A percentile compares a stretch with the other conserved stretches of the same genome.
Conservation (phyloP, 2,329 filamentous ascomycete genomes). For the Fusarium transvaalense region DNA sequence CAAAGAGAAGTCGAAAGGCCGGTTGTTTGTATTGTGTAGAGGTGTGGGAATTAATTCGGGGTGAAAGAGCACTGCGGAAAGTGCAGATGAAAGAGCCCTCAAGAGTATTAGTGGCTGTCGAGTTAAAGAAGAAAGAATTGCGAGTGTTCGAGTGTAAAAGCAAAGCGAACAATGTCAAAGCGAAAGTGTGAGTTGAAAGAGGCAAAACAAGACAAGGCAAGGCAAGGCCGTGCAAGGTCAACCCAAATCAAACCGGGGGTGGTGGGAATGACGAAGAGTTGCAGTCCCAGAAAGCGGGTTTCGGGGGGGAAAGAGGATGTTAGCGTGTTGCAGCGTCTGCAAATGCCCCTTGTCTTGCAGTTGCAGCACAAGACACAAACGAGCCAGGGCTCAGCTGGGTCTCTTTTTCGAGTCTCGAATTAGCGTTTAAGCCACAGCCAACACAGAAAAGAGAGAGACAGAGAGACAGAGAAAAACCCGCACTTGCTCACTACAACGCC, state of each 20-base stretch:
- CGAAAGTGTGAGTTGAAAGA: constrained; percentile 34
- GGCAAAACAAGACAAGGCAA: constrained; percentile 24
- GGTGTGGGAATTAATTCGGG: neutral
- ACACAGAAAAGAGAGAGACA: neutral
- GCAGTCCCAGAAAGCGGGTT: constrained; percentile 45
- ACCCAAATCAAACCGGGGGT: constrained; percentile 27
- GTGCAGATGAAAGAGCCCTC: neutral
- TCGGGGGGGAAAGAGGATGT: constrained; percentile 28
- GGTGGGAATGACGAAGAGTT: constrained; percentile 32
- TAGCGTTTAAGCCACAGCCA: constrained; percentile 37
- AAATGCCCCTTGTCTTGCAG: constrained; percentile 28
- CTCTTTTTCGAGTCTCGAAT: constrained; percentile 8
- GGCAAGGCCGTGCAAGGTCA: constrained; percentile 23
- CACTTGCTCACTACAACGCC: neutral
- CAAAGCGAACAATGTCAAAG: constrained; percentile 18
- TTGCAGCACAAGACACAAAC: constrained; percentile 16
- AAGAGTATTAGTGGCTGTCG: neutral
- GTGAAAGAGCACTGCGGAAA: constrained; percentile 14
- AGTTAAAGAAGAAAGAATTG: neutral
- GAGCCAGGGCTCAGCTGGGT: constrained; percentile 5
- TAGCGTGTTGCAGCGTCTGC: constrained; percentile 39
- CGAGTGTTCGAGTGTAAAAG: constrained; percentile 9
- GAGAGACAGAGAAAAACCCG: neutral
- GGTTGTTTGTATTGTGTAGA: constrained; percentile 12
- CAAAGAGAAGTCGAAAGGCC: constrained; percentile 11